Evolutionary conservation across 2,329 filamentous ascomycete species (phyloP).

Genomic region (Curvularia lunata): DNA sequence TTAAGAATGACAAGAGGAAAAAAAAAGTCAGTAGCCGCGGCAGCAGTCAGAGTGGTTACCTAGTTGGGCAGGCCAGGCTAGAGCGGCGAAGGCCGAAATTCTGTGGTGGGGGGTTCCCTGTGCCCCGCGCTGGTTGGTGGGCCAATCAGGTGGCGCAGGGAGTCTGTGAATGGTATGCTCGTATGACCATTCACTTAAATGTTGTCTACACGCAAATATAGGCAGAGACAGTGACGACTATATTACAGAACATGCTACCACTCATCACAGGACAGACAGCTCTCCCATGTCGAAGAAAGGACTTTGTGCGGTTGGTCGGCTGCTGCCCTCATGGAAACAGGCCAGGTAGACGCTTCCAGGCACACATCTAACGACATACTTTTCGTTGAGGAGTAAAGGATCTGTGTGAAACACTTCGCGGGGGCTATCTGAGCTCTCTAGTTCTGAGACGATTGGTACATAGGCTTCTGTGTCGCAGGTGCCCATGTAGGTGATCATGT

Average conservation of each 20-base stretch:
- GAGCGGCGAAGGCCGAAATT: slow-evolving; percentile 19
- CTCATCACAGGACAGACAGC: neutral
- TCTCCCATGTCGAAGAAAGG: slow-evolving; percentile 6
- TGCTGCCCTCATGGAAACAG: slow-evolving; percentile 13
- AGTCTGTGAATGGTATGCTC: slow-evolving; percentile 5
- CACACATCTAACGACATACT: slow-evolving; percentile 11
- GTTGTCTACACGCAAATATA: neutral
- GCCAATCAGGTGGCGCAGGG: slow-evolving; percentile 5
- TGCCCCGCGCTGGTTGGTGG: slow-evolving; percentile 7
- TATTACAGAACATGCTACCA: neutral
- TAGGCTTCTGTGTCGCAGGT: neutral
- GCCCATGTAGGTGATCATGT: slow-evolving; percentile 9
- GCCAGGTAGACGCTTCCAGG: slow-evolving; percentile 2
- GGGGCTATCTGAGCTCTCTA: neutral
- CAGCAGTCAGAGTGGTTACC: slow-evolving; percentile 16
- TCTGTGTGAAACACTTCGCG: no score
- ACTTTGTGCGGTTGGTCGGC: slow-evolving; percentile 2
- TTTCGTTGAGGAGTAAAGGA: slow-evolving; percentile 8
- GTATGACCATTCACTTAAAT: neutral
- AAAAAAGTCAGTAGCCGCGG: slow-evolving; percentile 19
- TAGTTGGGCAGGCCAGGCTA: slow-evolving; percentile 17
- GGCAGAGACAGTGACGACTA: neutral
- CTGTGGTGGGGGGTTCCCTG: slow-evolving; percentile 12
- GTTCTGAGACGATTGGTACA: neutral
- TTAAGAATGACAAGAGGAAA: neutral